These are phyloP conservation scores for Fusarium pseudograminearum DNA, from an alignment of 2,329 filamentous ascomycete species.

Conservation along the genomic window DNA sequence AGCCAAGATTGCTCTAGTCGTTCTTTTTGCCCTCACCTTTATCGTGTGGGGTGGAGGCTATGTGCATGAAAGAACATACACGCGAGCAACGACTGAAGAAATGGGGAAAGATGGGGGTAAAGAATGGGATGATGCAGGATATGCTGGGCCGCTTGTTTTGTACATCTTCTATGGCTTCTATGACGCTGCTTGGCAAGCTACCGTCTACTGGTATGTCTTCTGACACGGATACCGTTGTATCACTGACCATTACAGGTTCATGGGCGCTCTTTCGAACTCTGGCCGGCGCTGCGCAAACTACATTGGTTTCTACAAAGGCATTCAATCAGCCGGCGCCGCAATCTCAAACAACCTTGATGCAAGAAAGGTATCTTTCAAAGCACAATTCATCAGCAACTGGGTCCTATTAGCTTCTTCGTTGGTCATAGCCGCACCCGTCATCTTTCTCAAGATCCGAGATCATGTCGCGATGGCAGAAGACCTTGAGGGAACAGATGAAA, in stretches of 20 bases:
- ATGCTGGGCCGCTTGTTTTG: slow-evolving; percentile 83
- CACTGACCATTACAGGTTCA: slow-evolving; percentile 70
- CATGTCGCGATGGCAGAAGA: slow-evolving; percentile 82
- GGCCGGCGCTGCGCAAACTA: slow-evolving; percentile 91
- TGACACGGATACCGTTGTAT: slow-evolving; percentile 47
- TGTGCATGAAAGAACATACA: slow-evolving; percentile 69
- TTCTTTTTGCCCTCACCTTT: slow-evolving; percentile 78
- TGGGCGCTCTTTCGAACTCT: slow-evolving; percentile 94
- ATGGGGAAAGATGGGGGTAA: neutral
- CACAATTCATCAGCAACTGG: slow-evolving; percentile 79
- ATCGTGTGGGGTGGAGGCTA: slow-evolving; percentile 88
- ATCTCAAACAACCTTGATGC: slow-evolving; percentile 56
- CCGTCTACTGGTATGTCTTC: slow-evolving; percentile 85
- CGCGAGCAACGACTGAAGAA: slow-evolving; percentile 1
- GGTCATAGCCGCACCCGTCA: slow-evolving; percentile 80
- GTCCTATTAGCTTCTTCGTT: slow-evolving; percentile 78
- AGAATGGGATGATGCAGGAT: slow-evolving; percentile 76
- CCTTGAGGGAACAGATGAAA: slow-evolving; percentile 86
- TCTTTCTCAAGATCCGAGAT: slow-evolving; percentile 83
- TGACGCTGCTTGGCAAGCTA: slow-evolving; percentile 91
- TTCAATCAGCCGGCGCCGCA: slow-evolving; percentile 80
- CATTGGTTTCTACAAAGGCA: slow-evolving; percentile 88
- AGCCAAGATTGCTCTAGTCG: slow-evolving; percentile 72
- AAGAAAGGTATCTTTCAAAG: slow-evolving; percentile 67
- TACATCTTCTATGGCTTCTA: slow-evolving; percentile 93